Evolutionary conservation across 495 filamentous ascomycete species (phyloP).

Genomic region (Saxophila tyrrhenica): DNA sequence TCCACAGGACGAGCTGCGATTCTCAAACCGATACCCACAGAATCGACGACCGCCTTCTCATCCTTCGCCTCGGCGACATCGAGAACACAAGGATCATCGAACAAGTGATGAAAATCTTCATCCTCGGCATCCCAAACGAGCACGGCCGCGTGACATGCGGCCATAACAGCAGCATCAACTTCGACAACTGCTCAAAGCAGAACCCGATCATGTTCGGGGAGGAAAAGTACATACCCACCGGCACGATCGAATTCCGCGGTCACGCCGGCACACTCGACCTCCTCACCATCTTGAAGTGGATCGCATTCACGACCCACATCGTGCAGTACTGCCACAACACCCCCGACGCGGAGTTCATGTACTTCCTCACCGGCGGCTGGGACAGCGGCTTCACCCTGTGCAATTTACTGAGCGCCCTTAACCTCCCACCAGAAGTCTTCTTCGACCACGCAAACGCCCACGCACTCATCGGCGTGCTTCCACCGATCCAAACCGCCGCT

Average conservation of each 20-base stretch:
- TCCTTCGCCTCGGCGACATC: background rate
- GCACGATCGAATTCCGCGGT: constrained; percentile 37
- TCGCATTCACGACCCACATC: constrained; percentile 9
- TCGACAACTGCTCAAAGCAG: no score
- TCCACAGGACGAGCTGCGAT: background rate
- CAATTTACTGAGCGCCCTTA: no score
- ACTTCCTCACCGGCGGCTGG: no score
- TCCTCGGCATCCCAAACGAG: background rate
- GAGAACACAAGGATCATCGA: background rate
- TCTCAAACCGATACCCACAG: no score
- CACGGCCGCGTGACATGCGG: background rate
- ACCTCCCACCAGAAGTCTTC: no score
- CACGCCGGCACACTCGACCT: constrained; percentile 29
- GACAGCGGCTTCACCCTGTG: no score
- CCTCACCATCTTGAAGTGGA: constrained; percentile 25
- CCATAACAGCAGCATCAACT: background rate
- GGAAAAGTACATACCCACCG: background rate
- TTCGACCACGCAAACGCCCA: no score
- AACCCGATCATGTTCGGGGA: background rate
- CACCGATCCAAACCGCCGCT: no score
- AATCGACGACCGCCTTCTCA: background rate
- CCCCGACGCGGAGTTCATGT: background rate
- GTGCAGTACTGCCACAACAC: background rate
- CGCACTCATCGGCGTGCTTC: no score
- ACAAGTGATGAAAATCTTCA: background rate